Evolutionary conservation across 78 protist genomes (phyloP), one percentile per base, ranked within the genome.

Genomic region (Chrysochromulina parva): DNA sequence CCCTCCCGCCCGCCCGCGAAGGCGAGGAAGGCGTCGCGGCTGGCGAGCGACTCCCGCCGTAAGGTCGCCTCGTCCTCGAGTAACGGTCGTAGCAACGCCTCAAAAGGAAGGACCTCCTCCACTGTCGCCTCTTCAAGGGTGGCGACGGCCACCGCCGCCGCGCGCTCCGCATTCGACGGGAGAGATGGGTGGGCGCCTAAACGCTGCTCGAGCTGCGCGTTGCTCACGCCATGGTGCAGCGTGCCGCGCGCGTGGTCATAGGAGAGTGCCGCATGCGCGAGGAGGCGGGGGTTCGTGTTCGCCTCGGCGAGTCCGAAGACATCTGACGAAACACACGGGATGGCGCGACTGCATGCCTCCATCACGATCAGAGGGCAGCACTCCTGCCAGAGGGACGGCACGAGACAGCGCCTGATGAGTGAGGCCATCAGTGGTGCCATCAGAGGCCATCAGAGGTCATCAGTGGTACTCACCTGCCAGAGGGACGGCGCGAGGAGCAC

Each of bases 311-410:
- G 14, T 11, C 80, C 80, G 52, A 24, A 24, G 53, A 24, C 38
- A 71, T 71, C 60, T 4, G 80, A 71, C 47, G 80, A 71, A 14
- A 71, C 80, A 52, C 80, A 71, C 16, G 80, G 80, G 10, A 71
- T 19, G 55, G 57, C 82, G 19, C 82, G 82, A 24, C 38, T 2
- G 57, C 6, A 1, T n/a, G 82, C 50, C 55, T 74, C 82, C 82
- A 74, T 74, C 82, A 74, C 82, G 4, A 74, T 13, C 3, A 74
- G 55, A 24, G 82, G 82, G 82, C 82, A 74, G 55, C 82, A 74
- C 55, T 74, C 82, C 24, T 74, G 82, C 82, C 82, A 74, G 55
- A 74, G 57, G 10, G 82, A 74, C 82, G 82, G 82, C 24, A 58
- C 82, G 14, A 69, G 78, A 0, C 38, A 38, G 38, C 38, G 0